These are phyloP conservation scores for Chlamydomonas incerta DNA, from an alignment of 139 green algal genomes.

Conservation along the genomic window DNA sequence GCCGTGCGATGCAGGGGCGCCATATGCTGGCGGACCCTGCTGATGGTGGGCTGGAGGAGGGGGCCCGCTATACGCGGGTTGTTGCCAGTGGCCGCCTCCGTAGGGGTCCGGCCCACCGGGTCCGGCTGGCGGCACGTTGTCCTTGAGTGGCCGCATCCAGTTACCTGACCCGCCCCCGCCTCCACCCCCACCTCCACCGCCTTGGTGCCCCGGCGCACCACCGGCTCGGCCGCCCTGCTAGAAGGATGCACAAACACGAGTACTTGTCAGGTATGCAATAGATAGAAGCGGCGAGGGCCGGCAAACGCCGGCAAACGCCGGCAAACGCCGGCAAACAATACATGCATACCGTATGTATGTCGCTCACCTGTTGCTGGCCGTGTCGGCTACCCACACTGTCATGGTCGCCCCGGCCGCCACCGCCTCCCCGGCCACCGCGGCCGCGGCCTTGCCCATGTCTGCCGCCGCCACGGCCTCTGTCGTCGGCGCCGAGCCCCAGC, in stretches of 20 bases:
- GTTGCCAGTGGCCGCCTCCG: not conserved
- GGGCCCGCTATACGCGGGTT: not conserved
- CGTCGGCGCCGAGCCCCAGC: conserved; percentile 19
- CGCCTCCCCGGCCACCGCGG: not conserved
- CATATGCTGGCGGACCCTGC: not conserved
- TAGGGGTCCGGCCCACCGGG: too few relatives aligned
- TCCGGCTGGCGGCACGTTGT: not conserved
- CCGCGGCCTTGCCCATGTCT: not conserved
- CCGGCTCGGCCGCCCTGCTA: not conserved
- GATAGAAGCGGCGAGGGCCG: too few relatives aligned
- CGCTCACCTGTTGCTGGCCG: not conserved
- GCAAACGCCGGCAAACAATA: too few relatives aligned
- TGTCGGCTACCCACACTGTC: not conserved
- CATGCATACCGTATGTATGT: too few relatives aligned
- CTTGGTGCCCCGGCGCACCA: not conserved
- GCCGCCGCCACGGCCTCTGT: not conserved
- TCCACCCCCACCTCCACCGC: not conserved
- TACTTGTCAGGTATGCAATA: too few relatives aligned
- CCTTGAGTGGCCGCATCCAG: conserved; percentile 11
- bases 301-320: too few relatives aligned
- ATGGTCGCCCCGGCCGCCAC: not conserved
- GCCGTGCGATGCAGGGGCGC: not conserved
- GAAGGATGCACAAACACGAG: too few relatives aligned
- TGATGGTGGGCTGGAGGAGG: not conserved
- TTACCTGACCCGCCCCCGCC: not conserved